Conservation (phyloP, 495 filamentous ascomycete genomes). For the Penicillium macrosclerotiorum region DNA sequence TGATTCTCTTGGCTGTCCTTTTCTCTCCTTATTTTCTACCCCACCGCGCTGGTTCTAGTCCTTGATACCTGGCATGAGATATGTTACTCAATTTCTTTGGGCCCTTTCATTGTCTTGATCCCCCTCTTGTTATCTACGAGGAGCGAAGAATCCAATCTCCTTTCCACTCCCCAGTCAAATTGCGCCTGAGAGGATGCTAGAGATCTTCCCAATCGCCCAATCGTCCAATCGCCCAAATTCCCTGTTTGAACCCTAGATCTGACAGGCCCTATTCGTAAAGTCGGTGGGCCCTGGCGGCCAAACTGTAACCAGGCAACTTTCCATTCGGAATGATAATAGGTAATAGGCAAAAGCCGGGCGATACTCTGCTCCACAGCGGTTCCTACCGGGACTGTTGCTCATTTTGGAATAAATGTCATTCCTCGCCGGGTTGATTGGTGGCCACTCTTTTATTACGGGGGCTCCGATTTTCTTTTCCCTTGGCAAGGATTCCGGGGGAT, state of each 20-base stretch:
- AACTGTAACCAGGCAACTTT: background rate
- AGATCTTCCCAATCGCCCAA: too few relatives aligned
- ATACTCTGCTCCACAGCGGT: background rate
- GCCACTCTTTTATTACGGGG: too few relatives aligned
- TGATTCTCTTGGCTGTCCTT: constrained; percentile 11
- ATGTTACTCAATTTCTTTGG: constrained; percentile 3
- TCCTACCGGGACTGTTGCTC: background rate
- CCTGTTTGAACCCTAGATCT: too few relatives aligned
- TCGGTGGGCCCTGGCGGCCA: background rate
- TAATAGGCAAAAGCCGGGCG: constrained; percentile 4
- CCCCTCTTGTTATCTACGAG: constrained; percentile 7
- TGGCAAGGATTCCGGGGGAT: too few relatives aligned
- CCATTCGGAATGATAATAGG: constrained; percentile 2
- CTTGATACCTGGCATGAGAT: constrained; percentile 21
- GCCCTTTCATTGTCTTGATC: constrained; percentile 6
- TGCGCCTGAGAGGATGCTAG: too few relatives aligned
- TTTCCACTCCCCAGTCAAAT: background rate
- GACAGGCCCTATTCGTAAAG: too few relatives aligned
- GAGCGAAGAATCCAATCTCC: constrained; percentile 2
- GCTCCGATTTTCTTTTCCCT: too few relatives aligned
- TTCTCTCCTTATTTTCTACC: constrained; percentile 6
- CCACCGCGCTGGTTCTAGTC: constrained; percentile 3
- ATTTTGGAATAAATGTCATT: too few relatives aligned
- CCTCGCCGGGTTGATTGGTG: too few relatives aligned
- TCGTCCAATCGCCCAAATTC: too few relatives aligned